Evolutionary conservation across 2,329 filamentous ascomycete genomes (phyloP), one percentile per base, ranked within the genome.

Genomic region (Talaromyces piceae): DNA sequence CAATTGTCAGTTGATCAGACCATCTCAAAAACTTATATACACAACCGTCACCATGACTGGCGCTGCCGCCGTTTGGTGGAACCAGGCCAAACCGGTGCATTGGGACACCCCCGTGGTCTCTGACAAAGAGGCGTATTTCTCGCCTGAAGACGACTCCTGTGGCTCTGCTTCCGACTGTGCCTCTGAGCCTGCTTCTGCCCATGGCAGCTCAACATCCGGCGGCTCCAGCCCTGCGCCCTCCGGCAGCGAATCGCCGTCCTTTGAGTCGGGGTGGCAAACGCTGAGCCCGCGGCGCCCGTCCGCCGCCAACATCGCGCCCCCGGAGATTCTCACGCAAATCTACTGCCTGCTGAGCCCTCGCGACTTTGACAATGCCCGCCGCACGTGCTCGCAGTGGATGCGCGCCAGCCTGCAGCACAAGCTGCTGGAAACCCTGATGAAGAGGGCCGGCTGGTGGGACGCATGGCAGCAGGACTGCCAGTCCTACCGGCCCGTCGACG

Each of bases 381-480:
- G 79, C 55, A 76, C 76, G 16, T 86, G 81, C 59, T 75, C 76
- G 43, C 64, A 67, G 30, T 86, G 80, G 83, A 80, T 83, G 69
- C 64, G 74, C 31, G 75, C 74, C 20, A 79, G 80, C 46, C 62
- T 85, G n/a, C 68, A 82, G 46, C 64, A 66, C 39, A 65, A 59
- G 2, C 57, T 86, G 2, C 66, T 85, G 9, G 63, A 67, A 23
- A 59, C 58, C 2, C 82, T 83, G 77, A 60, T 84, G 41, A 73
- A 71, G 57, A 69, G 76, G 52, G 77, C 77, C 31, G 80, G 80
- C 3, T 81, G 79, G 76, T 77, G 69, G 68, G 72, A 63, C 59
- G 70, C 64, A 50, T 70, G 67, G 55, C 55, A 54, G 48, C 60
- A 58, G 50, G 68, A 64, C 55, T 58, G 59, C 50, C 57, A 56